Percentiles rank a stretch among this genome's conserved stretches.
Conservation (phyloP, 306 rosid species). For the Argentina anserina region DNA sequence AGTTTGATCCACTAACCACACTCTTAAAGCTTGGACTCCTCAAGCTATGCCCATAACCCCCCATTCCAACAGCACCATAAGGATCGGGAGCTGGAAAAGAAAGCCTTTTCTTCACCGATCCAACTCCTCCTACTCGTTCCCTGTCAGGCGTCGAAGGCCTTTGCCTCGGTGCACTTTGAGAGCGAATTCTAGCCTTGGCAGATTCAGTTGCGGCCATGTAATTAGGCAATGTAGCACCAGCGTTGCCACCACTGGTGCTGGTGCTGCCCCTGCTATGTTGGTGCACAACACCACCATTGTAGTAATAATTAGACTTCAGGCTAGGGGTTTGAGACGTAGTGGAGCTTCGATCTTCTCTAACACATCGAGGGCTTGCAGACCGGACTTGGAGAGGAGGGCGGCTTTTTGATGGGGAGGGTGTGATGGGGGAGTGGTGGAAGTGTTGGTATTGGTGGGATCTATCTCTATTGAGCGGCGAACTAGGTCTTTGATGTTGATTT, state of each 20-base stretch:
- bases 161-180: slow-evolving; percentile 93
- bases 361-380: slow-evolving; percentile 70
- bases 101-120: slow-evolving; percentile 80
- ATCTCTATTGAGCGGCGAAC: slow-evolving; percentile 47
- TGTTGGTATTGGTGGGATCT: slow-evolving; percentile 49
- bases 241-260: slow-evolving; percentile 26
- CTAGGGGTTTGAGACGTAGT: slow-evolving; percentile 81
- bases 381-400: slow-evolving; percentile 70
- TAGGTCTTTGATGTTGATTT: slow-evolving; percentile 58
- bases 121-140: slow-evolving; percentile 80
- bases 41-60: slow-evolving; percentile 55
- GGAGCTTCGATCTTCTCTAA: slow-evolving; percentile 63
- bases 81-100: slow-evolving; percentile 85
- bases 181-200: slow-evolving; percentile 82
- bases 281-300: slow-evolving; percentile 41
- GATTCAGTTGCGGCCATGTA: slow-evolving; percentile 99
- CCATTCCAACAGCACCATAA: slow-evolving; percentile 35
- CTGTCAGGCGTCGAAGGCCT: slow-evolving; percentile 85
- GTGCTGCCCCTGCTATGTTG: slow-evolving; percentile 46
- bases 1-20: slow-evolving; percentile 52
- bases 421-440: slow-evolving; percentile 47
- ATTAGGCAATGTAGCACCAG: slow-evolving; percentile 59
- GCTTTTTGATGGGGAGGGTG: slow-evolving; percentile 81
- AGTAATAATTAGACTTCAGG: slow-evolving; percentile 72
- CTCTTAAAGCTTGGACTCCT: slow-evolving; percentile 95